A percentile compares a stretch with the other conserved stretches of the same genome.
Conservation (phyloP, 352 stramenopile genomes). For the Phytophthora vignae region DNA sequence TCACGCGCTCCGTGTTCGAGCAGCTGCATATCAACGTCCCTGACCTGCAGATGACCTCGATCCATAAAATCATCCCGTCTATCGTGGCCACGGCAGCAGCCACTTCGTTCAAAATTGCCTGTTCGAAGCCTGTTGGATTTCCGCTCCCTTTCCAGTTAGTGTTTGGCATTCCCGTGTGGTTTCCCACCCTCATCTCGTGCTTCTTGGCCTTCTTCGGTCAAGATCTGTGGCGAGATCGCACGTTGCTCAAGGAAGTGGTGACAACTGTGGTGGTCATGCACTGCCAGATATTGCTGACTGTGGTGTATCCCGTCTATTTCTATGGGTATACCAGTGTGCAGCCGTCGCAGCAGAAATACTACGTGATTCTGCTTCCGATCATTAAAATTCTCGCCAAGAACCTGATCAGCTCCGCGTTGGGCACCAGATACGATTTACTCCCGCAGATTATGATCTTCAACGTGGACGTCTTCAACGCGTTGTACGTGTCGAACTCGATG, state of each 20-base stretch:
- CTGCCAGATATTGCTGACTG: background rate
- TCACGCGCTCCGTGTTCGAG: background rate
- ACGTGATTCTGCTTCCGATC: background rate
- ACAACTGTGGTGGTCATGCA: background rate
- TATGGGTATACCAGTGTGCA: background rate
- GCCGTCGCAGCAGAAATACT: background rate
- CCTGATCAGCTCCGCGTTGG: background rate
- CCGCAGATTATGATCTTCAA: constrained; percentile 6
- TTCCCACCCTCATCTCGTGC: background rate
- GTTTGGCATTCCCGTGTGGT: constrained; percentile 4
- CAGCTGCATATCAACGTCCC: constrained; percentile 1
- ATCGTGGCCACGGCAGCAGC: background rate
- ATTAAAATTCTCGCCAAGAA: constrained; percentile 3
- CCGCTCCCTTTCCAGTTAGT: background rate
- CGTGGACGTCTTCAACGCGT: background rate
- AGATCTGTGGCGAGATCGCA: background rate
- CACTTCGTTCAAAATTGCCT: background rate
- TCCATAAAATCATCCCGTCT: background rate
- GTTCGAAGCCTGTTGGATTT: background rate
- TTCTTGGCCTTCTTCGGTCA: background rate
- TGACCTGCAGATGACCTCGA: background rate
- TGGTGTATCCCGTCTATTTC: background rate
- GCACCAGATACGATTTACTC: background rate
- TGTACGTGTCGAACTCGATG: constrained; percentile 5
- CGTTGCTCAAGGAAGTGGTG: background rate